Percentiles rank a stretch among this genome's conserved stretches.
These are phyloP conservation scores for Colletotrichum euphorbiae DNA, from an alignment of 2,329 filamentous ascomycete genomes.

Conservation along the genomic window DNA sequence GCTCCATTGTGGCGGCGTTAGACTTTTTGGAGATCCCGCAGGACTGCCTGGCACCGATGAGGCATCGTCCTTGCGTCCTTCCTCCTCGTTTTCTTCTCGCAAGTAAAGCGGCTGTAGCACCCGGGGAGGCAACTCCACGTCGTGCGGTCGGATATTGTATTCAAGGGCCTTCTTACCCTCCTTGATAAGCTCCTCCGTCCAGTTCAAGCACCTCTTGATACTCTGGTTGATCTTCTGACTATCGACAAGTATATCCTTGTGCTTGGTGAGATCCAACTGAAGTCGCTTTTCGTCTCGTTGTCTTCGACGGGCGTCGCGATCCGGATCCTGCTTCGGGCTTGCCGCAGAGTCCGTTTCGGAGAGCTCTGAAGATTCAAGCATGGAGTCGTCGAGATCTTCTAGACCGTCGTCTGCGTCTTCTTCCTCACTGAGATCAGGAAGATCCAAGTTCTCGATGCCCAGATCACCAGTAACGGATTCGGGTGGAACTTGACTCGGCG, in stretches of 20 bases:
- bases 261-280: constrained; percentile 86
- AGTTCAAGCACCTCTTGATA: constrained; percentile 87
- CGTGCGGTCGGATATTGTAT: constrained; percentile 82
- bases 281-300: constrained; percentile 84
- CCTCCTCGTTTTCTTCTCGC: constrained; percentile 63
- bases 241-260: constrained; percentile 88
- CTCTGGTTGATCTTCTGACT: constrained; percentile 97
- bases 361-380: constrained; percentile 49
- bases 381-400: constrained; percentile 59
- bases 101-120: constrained; percentile 75
- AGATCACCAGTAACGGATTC: constrained; percentile 56
- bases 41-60: constrained; percentile 39
- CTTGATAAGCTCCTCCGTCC: constrained; percentile 90
- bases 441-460: constrained; percentile 56
- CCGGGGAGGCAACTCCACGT: constrained; percentile 84
- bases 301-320: constrained; percentile 64
- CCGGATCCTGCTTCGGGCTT: constrained; percentile 47
- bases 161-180: constrained; percentile 89
- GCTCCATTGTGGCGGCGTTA: constrained; percentile 35
- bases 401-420: constrained; percentile 56
- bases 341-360: constrained; percentile 55
- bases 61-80: constrained; percentile 42
- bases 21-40: constrained; percentile 15
- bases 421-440: constrained; percentile 65
- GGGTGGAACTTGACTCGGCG: constrained; percentile 57